Evolutionary conservation across 1,284 basidiomycete genomes (phyloP).

Genomic region (Termitomyces sp.): DNA sequence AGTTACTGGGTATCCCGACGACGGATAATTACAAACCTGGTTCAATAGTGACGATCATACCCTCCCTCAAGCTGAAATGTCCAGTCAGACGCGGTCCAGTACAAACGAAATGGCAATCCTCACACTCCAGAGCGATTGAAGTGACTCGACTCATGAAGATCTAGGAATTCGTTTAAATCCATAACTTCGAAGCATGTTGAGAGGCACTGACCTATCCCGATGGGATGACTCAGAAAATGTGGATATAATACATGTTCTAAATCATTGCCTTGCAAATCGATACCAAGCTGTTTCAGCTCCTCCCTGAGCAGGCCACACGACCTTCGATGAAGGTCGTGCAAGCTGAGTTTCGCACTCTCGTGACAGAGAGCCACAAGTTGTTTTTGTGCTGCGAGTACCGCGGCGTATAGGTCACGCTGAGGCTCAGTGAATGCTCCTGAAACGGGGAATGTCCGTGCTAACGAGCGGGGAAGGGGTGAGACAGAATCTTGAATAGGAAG

Average conservation of each 20-base stretch:
- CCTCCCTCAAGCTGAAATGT: slow-evolving; percentile 50
- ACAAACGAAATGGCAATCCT: slow-evolving; percentile 16
- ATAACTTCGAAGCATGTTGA: neutral
- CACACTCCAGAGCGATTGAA: slow-evolving; percentile 40
- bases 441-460: slow-evolving; percentile 84
- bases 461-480: slow-evolving; percentile 6
- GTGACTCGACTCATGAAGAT: slow-evolving; percentile 72
- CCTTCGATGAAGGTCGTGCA: slow-evolving; percentile 78
- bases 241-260: slow-evolving; percentile 80
- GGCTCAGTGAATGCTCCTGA: slow-evolving; percentile 75
- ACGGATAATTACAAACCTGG: slow-evolving; percentile 46
- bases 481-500: slow-evolving; percentile 1
- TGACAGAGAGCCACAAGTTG: slow-evolving; percentile 60
- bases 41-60: slow-evolving; percentile 87
- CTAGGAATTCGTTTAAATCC: slow-evolving; percentile 30
- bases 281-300: slow-evolving; percentile 83
- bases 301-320: slow-evolving; percentile 67
- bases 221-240: slow-evolving; percentile 82
- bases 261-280: slow-evolving; percentile 60
- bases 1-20: neutral
- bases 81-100: neutral
- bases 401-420: slow-evolving; percentile 86
- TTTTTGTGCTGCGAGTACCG: slow-evolving; percentile 76
- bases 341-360: slow-evolving; percentile 36
- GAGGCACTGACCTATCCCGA: slow-evolving; percentile 66